Percentiles rank a stretch among this genome's conserved stretches.
These are phyloP conservation scores for Cutaneotrichosporon cavernicola DNA, from an alignment of 1,284 basidiomycete species.

Conservation along the genomic window DNA sequence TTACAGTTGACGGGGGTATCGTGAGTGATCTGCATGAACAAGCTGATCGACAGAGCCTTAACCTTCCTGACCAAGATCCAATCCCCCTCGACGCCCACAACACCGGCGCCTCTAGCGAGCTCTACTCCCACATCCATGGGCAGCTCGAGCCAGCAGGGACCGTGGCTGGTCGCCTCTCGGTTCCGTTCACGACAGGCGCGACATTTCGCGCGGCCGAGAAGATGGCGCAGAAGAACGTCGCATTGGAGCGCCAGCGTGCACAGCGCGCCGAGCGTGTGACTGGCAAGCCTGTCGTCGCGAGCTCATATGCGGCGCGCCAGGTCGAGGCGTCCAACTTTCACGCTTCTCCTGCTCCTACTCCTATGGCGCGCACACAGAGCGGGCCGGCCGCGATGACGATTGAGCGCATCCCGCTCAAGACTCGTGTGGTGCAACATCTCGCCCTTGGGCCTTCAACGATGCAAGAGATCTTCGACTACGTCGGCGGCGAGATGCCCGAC, in stretches of 20 bases:
- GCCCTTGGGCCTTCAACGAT: slow-evolving; percentile 40
- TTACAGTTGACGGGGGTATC: slow-evolving; percentile 34
- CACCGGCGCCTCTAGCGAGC: slow-evolving; percentile 33
- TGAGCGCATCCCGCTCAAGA: slow-evolving; percentile 45
- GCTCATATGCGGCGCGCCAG: background rate
- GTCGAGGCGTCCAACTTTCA: slow-evolving; percentile 7
- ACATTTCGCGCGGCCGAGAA: slow-evolving; percentile 34
- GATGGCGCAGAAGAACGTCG: slow-evolving; percentile 34
- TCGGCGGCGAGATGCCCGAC: slow-evolving; percentile 39
- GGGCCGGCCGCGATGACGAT: slow-evolving; percentile 20
- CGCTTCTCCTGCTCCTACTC: slow-evolving; percentile 6
- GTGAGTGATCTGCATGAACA: slow-evolving; percentile 22
- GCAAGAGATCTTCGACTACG: slow-evolving; percentile 33
- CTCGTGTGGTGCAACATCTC: slow-evolving; percentile 46
- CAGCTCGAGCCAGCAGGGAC: slow-evolving; percentile 36
- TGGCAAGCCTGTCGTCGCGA: slow-evolving; percentile 19
- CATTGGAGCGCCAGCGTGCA: slow-evolving; percentile 34
- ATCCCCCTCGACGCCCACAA: slow-evolving; percentile 30
- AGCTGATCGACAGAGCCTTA: slow-evolving; percentile 29
- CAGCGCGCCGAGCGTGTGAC: slow-evolving; percentile 33
- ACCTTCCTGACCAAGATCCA: slow-evolving; percentile 31
- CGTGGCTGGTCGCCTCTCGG: slow-evolving; percentile 38
- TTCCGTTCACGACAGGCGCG: slow-evolving; percentile 33
- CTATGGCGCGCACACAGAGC: slow-evolving; percentile 23
- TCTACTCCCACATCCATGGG: slow-evolving; percentile 24